These are phyloP conservation scores for Lachnellula suecica DNA, from an alignment of 2,329 filamentous ascomycete genomes.

Conservation along the genomic window DNA sequence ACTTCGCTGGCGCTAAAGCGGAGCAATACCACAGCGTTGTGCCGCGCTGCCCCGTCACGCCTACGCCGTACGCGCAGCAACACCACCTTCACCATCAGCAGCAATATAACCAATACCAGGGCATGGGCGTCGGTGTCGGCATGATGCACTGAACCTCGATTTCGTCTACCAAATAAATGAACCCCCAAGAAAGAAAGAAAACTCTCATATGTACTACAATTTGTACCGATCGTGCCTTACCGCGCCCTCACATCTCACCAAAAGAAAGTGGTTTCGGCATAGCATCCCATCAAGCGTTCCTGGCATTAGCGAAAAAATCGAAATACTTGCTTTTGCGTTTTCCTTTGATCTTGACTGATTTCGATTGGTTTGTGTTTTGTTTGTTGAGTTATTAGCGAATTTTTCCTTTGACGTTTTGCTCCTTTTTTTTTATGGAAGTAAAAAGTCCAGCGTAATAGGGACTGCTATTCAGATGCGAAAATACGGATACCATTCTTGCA, in stretches of 20 bases:
- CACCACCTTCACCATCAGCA: conserved; percentile 41
- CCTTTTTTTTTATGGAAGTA: conserved; percentile 14
- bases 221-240: conserved; percentile 23
- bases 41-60: conserved; percentile 59
- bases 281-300: conserved; percentile 28
- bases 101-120: conserved; percentile 45
- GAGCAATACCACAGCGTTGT: conserved; percentile 28
- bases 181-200: neutral
- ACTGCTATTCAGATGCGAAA: neutral
- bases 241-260: conserved; percentile 8
- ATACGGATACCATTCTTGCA: conserved; percentile 23
- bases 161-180: conserved; percentile 5
- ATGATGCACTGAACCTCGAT: conserved; percentile 25
- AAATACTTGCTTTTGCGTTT: conserved; percentile 22
- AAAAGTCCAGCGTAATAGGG: too few relatives aligned
- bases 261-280: conserved; percentile 17
- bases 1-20: conserved; percentile 38
- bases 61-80: conserved; percentile 53
- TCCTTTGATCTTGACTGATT: conserved; percentile 9
- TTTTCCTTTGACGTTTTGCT: conserved; percentile 20
- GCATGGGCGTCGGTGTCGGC: too few relatives aligned
- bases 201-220: conserved; percentile 31
- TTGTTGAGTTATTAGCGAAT: conserved; percentile 26
- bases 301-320: conserved; percentile 13
- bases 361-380: conserved; percentile 18